phyloP scores from a whole-genome alignment of 164 flowering plant genomes.

The Stephania cephalantha region DNA sequence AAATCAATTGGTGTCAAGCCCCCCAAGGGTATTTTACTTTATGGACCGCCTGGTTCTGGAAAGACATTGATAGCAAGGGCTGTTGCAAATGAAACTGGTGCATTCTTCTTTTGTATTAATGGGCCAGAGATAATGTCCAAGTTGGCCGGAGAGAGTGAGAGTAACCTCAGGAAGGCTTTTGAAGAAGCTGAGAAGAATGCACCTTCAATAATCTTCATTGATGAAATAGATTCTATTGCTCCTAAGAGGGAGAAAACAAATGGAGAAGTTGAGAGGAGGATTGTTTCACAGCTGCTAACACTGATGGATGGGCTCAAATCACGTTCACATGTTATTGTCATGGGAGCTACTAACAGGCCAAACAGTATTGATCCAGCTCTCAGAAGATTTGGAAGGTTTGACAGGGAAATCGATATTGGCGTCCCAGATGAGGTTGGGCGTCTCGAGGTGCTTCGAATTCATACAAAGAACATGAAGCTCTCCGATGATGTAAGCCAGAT shows the following conservation, averaged over 20 bases:
- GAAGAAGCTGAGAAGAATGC: slow-evolving; percentile 89
- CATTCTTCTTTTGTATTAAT: slow-evolving; percentile 76
- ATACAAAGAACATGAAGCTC: slow-evolving; percentile 81
- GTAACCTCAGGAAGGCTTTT: slow-evolving; percentile 75
- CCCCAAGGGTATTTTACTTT: slow-evolving; percentile 72
- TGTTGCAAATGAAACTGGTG: slow-evolving; percentile 82
- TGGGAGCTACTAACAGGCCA: slow-evolving; percentile 75
- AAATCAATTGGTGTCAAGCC: slow-evolving; percentile 81
- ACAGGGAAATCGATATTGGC: slow-evolving; percentile 77
- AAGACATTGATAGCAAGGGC: slow-evolving; percentile 76
- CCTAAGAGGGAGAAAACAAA: slow-evolving; percentile 78
- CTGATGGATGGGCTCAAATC: slow-evolving; percentile 77
- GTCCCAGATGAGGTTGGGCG: slow-evolving; percentile 88
- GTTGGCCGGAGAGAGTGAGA: slow-evolving; percentile 80
- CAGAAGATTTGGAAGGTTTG: slow-evolving; percentile 81
- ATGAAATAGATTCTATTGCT: slow-evolving; percentile 78
- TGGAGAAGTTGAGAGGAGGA: slow-evolving; percentile 75
- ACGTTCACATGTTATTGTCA: slow-evolving; percentile 74
- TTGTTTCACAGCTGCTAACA: slow-evolving; percentile 72
- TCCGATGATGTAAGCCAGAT: slow-evolving; percentile 51
- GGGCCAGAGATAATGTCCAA: slow-evolving; percentile 86
- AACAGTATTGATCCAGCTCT: slow-evolving; percentile 79
- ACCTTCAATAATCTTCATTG: slow-evolving; percentile 75
- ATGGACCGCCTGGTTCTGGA: slow-evolving; percentile 81
- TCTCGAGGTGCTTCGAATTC: slow-evolving; percentile 74